These are phyloP conservation scores for Mariannaea elegans DNA, from an alignment of 2,329 filamentous ascomycete genomes.

Conservation along the genomic window DNA sequence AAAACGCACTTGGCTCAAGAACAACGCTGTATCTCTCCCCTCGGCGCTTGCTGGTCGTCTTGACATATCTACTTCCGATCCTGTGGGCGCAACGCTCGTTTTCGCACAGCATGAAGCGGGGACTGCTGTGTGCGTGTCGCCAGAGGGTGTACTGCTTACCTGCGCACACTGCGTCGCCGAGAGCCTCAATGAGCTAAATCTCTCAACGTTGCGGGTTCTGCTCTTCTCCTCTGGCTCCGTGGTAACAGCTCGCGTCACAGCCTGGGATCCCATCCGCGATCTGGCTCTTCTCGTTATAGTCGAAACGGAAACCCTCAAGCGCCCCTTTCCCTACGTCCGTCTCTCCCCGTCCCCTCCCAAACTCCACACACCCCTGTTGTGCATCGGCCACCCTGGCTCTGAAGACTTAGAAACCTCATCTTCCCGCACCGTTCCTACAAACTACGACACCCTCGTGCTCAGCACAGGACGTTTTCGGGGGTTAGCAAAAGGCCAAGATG, in stretches of 20 bases:
- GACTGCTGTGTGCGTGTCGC: constrained; percentile 59
- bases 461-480: constrained; percentile 55
- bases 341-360: constrained; percentile 29
- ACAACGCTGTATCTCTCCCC: constrained; percentile 27
- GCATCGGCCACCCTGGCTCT: constrained; percentile 48
- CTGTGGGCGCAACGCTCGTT: constrained; percentile 48
- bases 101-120: constrained; percentile 60
- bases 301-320: constrained; percentile 28
- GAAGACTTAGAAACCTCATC: constrained; percentile 54
- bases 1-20: constrained; percentile 22
- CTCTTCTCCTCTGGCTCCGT: constrained; percentile 52
- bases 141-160: constrained; percentile 55
- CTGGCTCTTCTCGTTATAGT: constrained; percentile 56
- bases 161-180: constrained; percentile 62
- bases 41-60: constrained; percentile 9
- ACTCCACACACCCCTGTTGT: constrained; percentile 38
- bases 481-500: constrained; percentile 48
- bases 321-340: constrained; percentile 34
- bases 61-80: constrained; percentile 3
- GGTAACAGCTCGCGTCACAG: constrained; percentile 50
- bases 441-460: constrained; percentile 58
- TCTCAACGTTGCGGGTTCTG: constrained; percentile 48
- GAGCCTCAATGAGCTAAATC: constrained; percentile 44
- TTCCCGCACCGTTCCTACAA: constrained; percentile 47
- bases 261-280: constrained; percentile 55